Evolutionary conservation across 2,329 filamentous ascomycete genomes (phyloP), one percentile per base, ranked within the genome.

Genomic region (Aspergillus pseudoviridinutans): DNA sequence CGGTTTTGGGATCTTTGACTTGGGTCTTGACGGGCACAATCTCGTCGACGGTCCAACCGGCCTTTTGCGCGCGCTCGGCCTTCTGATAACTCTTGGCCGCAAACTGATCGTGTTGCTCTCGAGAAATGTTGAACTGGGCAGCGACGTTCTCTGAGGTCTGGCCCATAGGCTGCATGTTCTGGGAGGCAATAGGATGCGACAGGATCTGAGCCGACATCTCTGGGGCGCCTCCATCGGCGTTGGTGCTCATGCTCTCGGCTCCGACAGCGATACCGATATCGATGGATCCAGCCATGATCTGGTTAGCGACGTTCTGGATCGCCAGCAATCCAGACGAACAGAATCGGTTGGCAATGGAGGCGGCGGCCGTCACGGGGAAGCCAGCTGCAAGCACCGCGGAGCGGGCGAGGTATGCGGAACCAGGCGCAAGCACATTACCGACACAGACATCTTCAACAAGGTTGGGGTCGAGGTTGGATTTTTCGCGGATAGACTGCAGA

Each of bases 131-230:
- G 68, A 88, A 86, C 69, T 91, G 90, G 72, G 87, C 86, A 54
- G 92, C 92, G 86, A 97, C 96, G 68, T 92, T 80, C 78, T 97
- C 92, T n/a, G 90, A 95, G 41, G 96, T 83, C 44, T 91, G 84
- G 61, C 92, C 92, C 92, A 97, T 97, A 70, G 91, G 87, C 22
- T 96, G 91, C 78, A 91, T 92, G 83, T 93, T 97, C 82, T 96
- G 93, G 65, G 88, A 88, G 17, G 91, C 86, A 71, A 92, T 85
- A 56, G 85, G 84, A 79, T 92, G 83, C 60, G 80, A 80, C 69
- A 92, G 86, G 65, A 97, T 85, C 54, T 88, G 81, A 54, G 92
- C 87, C 25, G 89, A 92, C 83, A 96, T 93, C 74, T 95, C 90
- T 57, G 87, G 83, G 57, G 92, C 91, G 27, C 80, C 80, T 27